Base-by-base conservation (phyloP, 768 basidiomycete genomes). In the Rossbeevera mucosa region DNA sequence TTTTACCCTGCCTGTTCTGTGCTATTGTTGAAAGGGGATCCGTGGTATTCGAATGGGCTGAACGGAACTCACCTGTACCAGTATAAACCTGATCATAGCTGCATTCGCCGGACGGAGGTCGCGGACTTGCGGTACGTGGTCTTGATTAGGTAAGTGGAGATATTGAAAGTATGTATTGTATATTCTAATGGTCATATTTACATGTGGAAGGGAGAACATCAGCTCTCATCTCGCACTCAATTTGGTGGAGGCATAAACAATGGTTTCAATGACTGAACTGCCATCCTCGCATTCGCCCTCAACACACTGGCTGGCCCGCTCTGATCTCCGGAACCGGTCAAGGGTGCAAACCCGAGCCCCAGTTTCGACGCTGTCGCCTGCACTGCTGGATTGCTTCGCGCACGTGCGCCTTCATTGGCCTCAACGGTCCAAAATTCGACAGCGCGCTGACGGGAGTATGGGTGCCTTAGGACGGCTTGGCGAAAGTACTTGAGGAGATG, bases 1-100 rank as follows among this genome's bases (percentile, higher is more conserved):
- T 98, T 75, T 99, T 99, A 16, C 96, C 96, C 74, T 99, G 96
- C 36, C 95, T 85, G 68, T 98, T 98, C 94, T 98, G 41, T 28
- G 20, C 11, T 44, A 7, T 29, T 20, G 33, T 50, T 22, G 48
- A 44, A 57, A 41, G 44, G 6, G 44, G 21, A 16, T 38, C 18
- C 36, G 18, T 3, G 22, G 6, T 7, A 12, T 59, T 4, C 40
- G 9, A 28, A 52, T 13, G n/a, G 40, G 25, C 4, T 18, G 42
- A 21, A 48, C 21, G 4, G 48, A 75, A 68, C 48, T 51, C 36
- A 88, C 94, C 80, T 97, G 94, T 14, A 98, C 94, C 47, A 98
- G 82, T 68, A 98, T 96, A 72, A 98, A 98, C 59, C 91, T 84
- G 72, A 97, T 96, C 94, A 98, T 97, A 50, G 56, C 61, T 22